These are phyloP conservation scores for Gynandropsis gynandra DNA, from an alignment of 345 rosid species.

Conservation along the genomic window DNA sequence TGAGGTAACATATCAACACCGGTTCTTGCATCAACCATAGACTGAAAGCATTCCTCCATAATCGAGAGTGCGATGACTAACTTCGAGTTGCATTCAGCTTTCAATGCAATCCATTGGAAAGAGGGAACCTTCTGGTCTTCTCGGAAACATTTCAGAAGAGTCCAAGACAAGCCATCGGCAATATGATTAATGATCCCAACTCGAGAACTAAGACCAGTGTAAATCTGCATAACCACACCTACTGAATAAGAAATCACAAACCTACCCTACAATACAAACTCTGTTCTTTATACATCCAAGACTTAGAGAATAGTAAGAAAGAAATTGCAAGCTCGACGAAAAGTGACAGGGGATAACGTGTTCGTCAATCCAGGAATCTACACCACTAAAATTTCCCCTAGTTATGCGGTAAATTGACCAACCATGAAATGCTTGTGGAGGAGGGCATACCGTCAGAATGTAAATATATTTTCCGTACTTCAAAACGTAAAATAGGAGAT, in stretches of 20 bases:
- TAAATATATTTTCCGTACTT: too few species aligned
- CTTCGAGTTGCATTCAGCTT: conserved; percentile 93
- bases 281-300: too few species aligned
- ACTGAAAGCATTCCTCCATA: conserved; percentile 90
- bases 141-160: conserved; percentile 68
- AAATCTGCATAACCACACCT: conserved; percentile 43
- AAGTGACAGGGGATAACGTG: background rate
- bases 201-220: conserved; percentile 61
- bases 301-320: conserved; percentile 3
- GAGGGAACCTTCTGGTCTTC: conserved; percentile 79
- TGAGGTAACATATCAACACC: conserved; percentile 95
- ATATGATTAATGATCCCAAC: conserved; percentile 52
- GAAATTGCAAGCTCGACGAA: background rate
- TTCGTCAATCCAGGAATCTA: background rate
- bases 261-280: conserved; percentile 5
- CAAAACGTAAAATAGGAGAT: too few species aligned
- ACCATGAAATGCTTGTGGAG: too few species aligned
- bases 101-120: conserved; percentile 58
- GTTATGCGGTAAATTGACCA: too few species aligned
- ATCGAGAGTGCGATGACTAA: conserved; percentile 82
- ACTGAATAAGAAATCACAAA: conserved; percentile 7
- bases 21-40: conserved; percentile 93
- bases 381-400: too few species aligned
- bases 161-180: conserved; percentile 67
- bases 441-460: too few species aligned